Conservation (phyloP, 148 eudicot genomes). For the Chenopodium formosanum region DNA sequence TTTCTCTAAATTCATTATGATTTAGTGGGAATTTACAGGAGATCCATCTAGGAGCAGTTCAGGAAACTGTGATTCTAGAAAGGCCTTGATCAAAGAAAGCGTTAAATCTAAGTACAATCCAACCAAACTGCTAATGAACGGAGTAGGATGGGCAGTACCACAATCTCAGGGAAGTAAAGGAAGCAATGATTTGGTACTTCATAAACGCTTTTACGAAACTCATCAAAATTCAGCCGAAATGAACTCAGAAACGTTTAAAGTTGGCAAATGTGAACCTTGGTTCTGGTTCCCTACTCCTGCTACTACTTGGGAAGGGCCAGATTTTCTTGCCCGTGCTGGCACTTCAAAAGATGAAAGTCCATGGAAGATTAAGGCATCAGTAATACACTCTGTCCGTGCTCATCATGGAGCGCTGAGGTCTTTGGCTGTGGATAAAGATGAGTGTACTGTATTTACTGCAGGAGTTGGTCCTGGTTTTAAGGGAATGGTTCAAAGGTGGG, state of each 20-base stretch:
- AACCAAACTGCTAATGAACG: conserved; percentile 72
- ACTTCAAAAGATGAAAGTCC: conserved; percentile 80
- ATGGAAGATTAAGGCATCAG: conserved; percentile 97
- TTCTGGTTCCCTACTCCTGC: conserved; percentile 91
- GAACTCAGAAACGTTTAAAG: conserved; percentile 34
- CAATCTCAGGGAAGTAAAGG: conserved; percentile 67
- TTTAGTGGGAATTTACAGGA: conserved; percentile 84
- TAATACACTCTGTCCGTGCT: conserved; percentile 75
- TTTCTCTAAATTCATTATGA: conserved; percentile 33
- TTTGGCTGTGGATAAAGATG: conserved; percentile 76
- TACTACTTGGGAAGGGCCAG: conserved; percentile 78
- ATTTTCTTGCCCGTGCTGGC: conserved; percentile 73
- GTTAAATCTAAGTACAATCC: conserved; percentile 52
- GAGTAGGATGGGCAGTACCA: conserved; percentile 93
- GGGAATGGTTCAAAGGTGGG: conserved; percentile 96
- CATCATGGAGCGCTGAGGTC: conserved; percentile 92
- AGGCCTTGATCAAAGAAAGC: conserved; percentile 38
- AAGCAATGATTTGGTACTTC: conserved; percentile 46
- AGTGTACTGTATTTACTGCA: conserved; percentile 80
- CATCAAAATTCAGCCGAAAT: conserved; percentile 43
- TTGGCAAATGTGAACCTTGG: conserved; percentile 80
- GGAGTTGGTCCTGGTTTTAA: conserved; percentile 94
- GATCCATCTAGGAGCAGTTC: conserved; percentile 54
- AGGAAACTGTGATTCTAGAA: conserved; percentile 40
- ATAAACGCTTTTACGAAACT: conserved; percentile 40